These are phyloP conservation scores for Cardamine occulta DNA, from an alignment of 345 rosid genomes.

Conservation along the genomic window DNA sequence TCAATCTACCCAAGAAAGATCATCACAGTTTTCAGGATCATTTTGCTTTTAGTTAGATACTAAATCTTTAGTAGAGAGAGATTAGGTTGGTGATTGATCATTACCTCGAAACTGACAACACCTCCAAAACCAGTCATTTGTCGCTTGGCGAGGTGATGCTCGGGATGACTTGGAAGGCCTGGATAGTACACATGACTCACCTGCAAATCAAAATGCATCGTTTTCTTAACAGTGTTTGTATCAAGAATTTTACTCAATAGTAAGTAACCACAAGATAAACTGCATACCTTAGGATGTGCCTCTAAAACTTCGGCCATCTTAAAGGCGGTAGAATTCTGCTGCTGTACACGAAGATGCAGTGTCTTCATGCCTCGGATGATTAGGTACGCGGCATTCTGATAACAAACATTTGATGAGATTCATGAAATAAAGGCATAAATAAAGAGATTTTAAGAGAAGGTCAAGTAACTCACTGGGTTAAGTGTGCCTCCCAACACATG, in stretches of 20 bases:
- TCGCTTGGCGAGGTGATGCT: conserved; percentile 81
- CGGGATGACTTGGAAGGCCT: conserved; percentile 93
- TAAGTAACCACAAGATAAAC: background rate
- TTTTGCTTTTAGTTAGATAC: background rate
- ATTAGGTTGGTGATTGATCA: background rate
- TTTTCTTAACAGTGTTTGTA: background rate
- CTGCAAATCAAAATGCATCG: conserved; percentile 41
- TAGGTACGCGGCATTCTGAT: conserved; percentile 90
- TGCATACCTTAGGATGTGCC: conserved; percentile 96
- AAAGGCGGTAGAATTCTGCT: conserved; percentile 88
- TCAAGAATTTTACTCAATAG: background rate
- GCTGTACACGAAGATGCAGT: conserved; percentile 97
- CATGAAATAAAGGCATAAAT: conserved; percentile 1
- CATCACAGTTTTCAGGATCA: conserved; percentile 23
- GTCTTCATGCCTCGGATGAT: conserved; percentile 99
- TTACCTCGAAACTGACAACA: conserved; percentile 98
- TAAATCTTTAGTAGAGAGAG: background rate
- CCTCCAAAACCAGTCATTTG: conserved; percentile 99
- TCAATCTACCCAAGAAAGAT: conserved; percentile 53
- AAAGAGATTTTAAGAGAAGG: conserved; percentile 1
- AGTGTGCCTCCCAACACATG: conserved; percentile 92
- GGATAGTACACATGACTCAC: conserved; percentile 91
- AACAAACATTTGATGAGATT: conserved; percentile 21
- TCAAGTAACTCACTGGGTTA: conserved; percentile 66
- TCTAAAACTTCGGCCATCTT: conserved; percentile 99